Evolutionary conservation across 1,284 basidiomycete genomes (phyloP), one percentile per base, ranked within the genome.

Genomic region (Porodaedalea pini): DNA sequence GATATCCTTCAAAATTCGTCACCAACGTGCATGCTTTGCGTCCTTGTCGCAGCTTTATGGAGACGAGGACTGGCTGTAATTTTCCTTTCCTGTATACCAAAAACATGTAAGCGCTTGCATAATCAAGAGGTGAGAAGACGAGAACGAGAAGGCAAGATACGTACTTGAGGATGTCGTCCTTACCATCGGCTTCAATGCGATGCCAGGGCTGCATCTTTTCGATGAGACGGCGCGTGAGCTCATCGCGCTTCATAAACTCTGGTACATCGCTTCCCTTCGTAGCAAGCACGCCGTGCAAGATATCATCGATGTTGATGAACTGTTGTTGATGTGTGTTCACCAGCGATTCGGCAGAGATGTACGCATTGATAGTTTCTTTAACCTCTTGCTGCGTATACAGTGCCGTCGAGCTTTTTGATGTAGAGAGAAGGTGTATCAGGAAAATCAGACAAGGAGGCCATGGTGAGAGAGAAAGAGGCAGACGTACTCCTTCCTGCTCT

Each of bases 1-100:
- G 77, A 70, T 87, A 95, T 0, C 83, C 77, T 67, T 96, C 93
- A 61, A 90, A 88, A 0, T 87, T 86, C 0, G 84, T 83, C 43
- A 94, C 77, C 48, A 89, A 73, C 2, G 93, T 96, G 50, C 82
- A 83, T 21, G 84, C 82, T 70, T 90, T 89, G 44, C 86, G 77
- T 3, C 90, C 89, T 67, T 90, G 87, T 21, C 91, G 78, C 17
- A 82, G 73, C 72, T 91, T 93, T 52, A 83, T 78, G 3, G 75
- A 69, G 17, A 95, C 78, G 4, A 79, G 79, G 48, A 95, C 80
- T 0, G 88, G 84, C 53, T 80, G 81, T 44, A 92, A 69, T 8
- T 75, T 70, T 10, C 92, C 92, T 70, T 94, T 94, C 73, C 90
- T 93, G 64, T 34, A 47, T 15, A 47, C 39, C 11, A 60, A 56